Conservation (phyloP, 768 basidiomycete genomes). For the Cystofilobasidium bisporidii region DNA sequence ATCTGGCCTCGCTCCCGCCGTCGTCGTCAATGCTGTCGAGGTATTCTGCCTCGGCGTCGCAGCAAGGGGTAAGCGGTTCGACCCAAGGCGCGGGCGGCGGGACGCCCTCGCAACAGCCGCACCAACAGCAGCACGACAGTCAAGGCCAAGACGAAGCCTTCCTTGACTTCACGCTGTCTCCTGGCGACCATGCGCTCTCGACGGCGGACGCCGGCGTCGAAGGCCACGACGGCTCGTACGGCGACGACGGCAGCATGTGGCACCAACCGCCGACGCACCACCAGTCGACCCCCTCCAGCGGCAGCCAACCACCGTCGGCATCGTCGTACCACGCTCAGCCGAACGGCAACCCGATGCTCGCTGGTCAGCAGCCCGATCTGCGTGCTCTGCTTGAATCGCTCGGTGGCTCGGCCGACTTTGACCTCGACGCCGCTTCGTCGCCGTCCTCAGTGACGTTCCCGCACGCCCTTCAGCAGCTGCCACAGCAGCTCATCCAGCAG, state of each 20-base stretch:
- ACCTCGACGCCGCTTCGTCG: not conserved
- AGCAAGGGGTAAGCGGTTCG: not conserved
- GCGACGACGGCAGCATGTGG: too few relatives aligned
- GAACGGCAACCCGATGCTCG: too few relatives aligned
- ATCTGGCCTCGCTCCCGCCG: not conserved
- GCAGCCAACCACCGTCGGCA: too few relatives aligned
- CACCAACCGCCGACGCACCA: too few relatives aligned
- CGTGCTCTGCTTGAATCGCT: not conserved
- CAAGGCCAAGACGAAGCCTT: not conserved
- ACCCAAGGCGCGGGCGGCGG: not conserved
- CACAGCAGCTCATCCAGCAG: not conserved
- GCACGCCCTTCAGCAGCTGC: not conserved
- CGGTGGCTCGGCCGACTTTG: not conserved
- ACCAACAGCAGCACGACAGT: not conserved
- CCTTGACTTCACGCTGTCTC: conserved; percentile 4
- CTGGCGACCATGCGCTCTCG: not conserved
- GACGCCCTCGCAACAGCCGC: not conserved
- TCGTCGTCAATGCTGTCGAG: not conserved
- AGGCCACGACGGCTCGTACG: too few relatives aligned
- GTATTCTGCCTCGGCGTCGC: not conserved
- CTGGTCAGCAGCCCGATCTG: conserved; percentile 1
- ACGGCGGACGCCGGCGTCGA: too few relatives aligned
- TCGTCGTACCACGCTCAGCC: too few relatives aligned
- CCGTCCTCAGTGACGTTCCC: not conserved
- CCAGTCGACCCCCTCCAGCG: too few relatives aligned